These are phyloP conservation scores for Boeremia exigua DNA, from an alignment of 2,329 filamentous ascomycete species.

Conservation along the genomic window DNA sequence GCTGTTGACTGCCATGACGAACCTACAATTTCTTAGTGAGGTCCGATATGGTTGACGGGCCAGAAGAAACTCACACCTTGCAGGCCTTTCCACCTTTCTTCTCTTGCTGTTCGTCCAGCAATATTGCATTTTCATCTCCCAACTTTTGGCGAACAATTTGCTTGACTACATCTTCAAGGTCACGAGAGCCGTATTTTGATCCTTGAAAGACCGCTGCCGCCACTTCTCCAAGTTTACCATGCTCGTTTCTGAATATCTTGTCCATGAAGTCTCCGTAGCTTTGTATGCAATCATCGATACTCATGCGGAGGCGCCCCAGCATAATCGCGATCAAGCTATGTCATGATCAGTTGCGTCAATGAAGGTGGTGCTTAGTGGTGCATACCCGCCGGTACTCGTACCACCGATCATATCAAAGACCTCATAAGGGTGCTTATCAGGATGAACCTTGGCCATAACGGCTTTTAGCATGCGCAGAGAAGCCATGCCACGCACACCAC, in stretches of 20 bases:
- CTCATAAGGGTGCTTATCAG: not conserved
- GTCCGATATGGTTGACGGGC: not conserved
- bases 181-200: not conserved
- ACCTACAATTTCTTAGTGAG: not conserved
- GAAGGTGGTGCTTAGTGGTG: not conserved
- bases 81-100: not conserved
- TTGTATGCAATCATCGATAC: not conserved
- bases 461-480: not conserved
- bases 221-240: not conserved
- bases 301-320: not conserved
- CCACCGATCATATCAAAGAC: slow-evolving; percentile 2
- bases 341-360: not conserved
- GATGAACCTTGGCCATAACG: not conserved
- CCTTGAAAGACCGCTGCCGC: not conserved
- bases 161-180: not conserved
- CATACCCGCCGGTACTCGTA: slow-evolving; percentile 1
- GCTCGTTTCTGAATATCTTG: not conserved
- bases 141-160: not conserved
- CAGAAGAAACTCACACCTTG: not conserved
- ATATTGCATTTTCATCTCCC: not conserved
- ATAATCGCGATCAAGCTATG: slow-evolving; percentile 1
- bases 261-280: not conserved
- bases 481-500: not conserved
- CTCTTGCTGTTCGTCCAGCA: not conserved
- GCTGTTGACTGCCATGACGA: not conserved